These are phyloP conservation scores for Didymella keratinophila DNA, from an alignment of 2,329 filamentous ascomycete genomes.

Conservation along the genomic window DNA sequence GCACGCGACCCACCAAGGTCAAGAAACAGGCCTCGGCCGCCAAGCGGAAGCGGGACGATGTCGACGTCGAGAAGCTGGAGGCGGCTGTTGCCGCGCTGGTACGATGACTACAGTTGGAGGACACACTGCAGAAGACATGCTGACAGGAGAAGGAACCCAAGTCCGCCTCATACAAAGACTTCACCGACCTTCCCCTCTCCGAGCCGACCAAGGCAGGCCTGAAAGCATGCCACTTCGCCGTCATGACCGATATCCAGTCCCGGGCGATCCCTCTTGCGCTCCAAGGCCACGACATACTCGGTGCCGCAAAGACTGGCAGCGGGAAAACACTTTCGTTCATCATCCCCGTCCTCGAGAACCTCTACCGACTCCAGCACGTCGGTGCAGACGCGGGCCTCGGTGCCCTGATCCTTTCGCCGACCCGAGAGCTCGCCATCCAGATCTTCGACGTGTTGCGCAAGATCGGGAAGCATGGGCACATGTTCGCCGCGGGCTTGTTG, in stretches of 20 bases:
- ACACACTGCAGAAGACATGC: not conserved
- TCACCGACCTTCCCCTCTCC: constrained; percentile 86
- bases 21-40: constrained; percentile 61
- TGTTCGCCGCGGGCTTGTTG: constrained; percentile 89
- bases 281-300: constrained; percentile 86
- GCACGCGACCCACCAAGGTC: constrained; percentile 61
- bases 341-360: constrained; percentile 88
- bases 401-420: constrained; percentile 91
- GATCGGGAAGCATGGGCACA: constrained; percentile 81
- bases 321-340: constrained; percentile 96
- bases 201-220: constrained; percentile 80
- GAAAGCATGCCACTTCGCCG: constrained; percentile 85
- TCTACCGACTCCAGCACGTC: constrained; percentile 89
- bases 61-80: constrained; percentile 58
- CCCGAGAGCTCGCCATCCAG: constrained; percentile 92
- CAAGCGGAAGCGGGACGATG: constrained; percentile 64
- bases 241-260: constrained; percentile 88
- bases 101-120: constrained; percentile 14
- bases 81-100: constrained; percentile 55
- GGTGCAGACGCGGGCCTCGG: constrained; percentile 86
- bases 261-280: constrained; percentile 88
- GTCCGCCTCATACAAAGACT: constrained; percentile 67
- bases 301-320: constrained; percentile 93
- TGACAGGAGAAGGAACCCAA: constrained; percentile 64
- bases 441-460: constrained; percentile 95